A percentile compares a stretch with the other conserved stretches of the same genome.
These are phyloP conservation scores for Trichocladium antarcticum DNA, from an alignment of 495 filamentous ascomycete genomes.

Conservation along the genomic window DNA sequence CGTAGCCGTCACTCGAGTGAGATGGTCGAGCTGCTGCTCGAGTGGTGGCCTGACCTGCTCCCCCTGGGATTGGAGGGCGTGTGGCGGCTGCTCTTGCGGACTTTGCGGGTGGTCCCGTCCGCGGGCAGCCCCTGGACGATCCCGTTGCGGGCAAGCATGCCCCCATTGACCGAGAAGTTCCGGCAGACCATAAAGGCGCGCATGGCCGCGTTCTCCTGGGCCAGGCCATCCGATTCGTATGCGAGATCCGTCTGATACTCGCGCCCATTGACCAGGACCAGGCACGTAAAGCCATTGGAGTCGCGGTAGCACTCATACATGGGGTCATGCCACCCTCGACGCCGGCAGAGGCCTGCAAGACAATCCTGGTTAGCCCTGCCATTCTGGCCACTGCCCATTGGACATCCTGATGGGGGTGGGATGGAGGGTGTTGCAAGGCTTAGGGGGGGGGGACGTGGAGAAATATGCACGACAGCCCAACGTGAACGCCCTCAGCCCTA, in stretches of 20 bases:
- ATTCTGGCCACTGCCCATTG: slow-evolving; percentile 24
- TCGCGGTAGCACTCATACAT: slow-evolving; percentile 71
- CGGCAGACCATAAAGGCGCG: slow-evolving; percentile 95
- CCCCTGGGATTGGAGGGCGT: slow-evolving; percentile 32
- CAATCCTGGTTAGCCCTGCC: slow-evolving; percentile 34
- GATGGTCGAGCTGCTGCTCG: slow-evolving; percentile 48
- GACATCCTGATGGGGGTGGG: slow-evolving; percentile 4
- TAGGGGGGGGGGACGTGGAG: slow-evolving; percentile 31
- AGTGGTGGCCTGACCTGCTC: slow-evolving; percentile 37
- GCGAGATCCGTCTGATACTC: slow-evolving; percentile 89
- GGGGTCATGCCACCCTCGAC: slow-evolving; percentile 90
- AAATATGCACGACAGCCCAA: slow-evolving; percentile 40
- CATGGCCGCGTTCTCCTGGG: slow-evolving; percentile 91
- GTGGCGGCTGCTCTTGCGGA: slow-evolving; percentile 36
- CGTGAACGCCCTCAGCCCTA: slow-evolving; percentile 31
- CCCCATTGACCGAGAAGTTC: slow-evolving; percentile 96
- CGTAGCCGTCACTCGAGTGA: slow-evolving; percentile 37
- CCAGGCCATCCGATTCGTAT: slow-evolving; percentile 68
- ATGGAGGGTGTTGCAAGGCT: no score
- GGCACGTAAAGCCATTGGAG: slow-evolving; percentile 70
- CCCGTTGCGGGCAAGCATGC: slow-evolving; percentile 73
- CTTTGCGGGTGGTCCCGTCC: slow-evolving; percentile 40
- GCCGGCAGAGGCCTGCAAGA: slow-evolving; percentile 82
- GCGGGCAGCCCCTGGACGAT: slow-evolving; percentile 79
- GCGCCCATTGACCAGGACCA: slow-evolving; percentile 89